Evolutionary conservation across 176 grass and related monocot species (phyloP).

Genomic region (Lolium perenne): DNA sequence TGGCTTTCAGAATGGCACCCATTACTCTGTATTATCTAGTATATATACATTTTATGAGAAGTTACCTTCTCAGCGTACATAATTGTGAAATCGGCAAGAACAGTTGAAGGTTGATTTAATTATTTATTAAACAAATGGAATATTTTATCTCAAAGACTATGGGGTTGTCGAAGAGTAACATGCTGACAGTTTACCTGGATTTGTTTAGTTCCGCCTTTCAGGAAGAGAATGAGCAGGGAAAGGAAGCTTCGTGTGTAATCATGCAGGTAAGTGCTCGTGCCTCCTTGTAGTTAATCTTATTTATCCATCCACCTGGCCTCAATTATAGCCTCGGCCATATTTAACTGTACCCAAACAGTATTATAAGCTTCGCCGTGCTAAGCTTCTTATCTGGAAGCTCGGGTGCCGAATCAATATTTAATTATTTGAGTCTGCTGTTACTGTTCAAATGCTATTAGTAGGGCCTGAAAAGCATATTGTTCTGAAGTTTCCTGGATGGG

Average conservation of each 20-base stretch:
- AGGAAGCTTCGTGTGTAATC: conserved; percentile 55
- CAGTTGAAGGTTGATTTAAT: neutral
- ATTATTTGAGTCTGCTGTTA: conserved; percentile 16
- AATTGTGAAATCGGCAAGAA: conserved; percentile 12
- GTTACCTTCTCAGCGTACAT: conserved; percentile 8
- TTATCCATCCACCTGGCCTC: conserved; percentile 21
- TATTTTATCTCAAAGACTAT: conserved; percentile 39
- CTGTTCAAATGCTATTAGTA: conserved; percentile 44
- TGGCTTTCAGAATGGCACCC: conserved; percentile 20
- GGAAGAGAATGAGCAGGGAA: conserved; percentile 42
- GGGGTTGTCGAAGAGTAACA: conserved; percentile 34
- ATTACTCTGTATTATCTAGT: conserved; percentile 3
- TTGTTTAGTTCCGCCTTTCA: conserved; percentile 47
- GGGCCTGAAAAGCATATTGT: conserved; percentile 39
- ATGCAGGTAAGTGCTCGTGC: conserved; percentile 31
- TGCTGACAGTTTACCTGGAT: conserved; percentile 25
- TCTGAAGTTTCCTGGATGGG: conserved; percentile 26
- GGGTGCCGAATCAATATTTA: conserved; percentile 19
- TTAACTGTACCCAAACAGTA: conserved; percentile 40
- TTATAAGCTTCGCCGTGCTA: conserved; percentile 41
- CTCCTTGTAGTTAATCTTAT: conserved; percentile 27
- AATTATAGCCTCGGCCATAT: conserved; percentile 40
- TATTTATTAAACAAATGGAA: neutral
- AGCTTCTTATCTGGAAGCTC: conserved; percentile 50
- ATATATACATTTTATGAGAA: conserved; percentile 15